Evolutionary conservation across 345 rosid species (phyloP), one percentile per base, ranked within the genome.

Genomic region (Acer negundo): DNA sequence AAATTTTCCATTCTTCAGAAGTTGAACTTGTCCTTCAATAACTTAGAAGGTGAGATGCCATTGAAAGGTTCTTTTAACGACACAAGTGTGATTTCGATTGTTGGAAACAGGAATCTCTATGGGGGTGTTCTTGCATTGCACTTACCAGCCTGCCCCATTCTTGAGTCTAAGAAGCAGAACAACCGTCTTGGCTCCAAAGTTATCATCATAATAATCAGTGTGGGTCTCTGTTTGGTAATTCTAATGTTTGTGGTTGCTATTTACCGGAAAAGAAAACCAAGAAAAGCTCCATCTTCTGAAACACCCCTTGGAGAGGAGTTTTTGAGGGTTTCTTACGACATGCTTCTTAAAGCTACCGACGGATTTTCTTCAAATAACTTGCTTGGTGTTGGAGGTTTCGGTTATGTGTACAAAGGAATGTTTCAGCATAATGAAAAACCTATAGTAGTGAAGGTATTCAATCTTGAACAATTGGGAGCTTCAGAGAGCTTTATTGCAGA

Each of bases 1-100:
- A 13, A 22, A 9, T 24, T 82, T 22, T n/a, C 0, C 1, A 67
- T 75, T 10, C 76, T 83, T 3, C 1, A 53, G 0, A 44, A 23
- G 7, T 75, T 80, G 66, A 78, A 86, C 68, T 75, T 83, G 13
- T 87, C 93, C 67, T 78, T 73, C 47, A 87, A 89, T 24, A 44
- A 80, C 53, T 75, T 89, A 0, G 86, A 86, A 24, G 89, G 91
- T 10, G 81, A 77, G 67, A 62, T 86, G 22, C 90, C 87, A 7
- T 3, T 2, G 7, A 28, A 63, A 63, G 89, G 93, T 6, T 69
- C 82, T 2, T 87, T 87, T 66, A 55, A 20, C 64, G 83, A 86
- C 74, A 70, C 47, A 3, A 89, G 85, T 61, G 75, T 67, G 8
- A 17, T 79, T 26, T 82, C 82, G 0, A 8, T 89, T 38, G 3